Evolutionary conservation across 1,284 basidiomycete genomes (phyloP).

Genomic region (Blastosporella zonata): DNA sequence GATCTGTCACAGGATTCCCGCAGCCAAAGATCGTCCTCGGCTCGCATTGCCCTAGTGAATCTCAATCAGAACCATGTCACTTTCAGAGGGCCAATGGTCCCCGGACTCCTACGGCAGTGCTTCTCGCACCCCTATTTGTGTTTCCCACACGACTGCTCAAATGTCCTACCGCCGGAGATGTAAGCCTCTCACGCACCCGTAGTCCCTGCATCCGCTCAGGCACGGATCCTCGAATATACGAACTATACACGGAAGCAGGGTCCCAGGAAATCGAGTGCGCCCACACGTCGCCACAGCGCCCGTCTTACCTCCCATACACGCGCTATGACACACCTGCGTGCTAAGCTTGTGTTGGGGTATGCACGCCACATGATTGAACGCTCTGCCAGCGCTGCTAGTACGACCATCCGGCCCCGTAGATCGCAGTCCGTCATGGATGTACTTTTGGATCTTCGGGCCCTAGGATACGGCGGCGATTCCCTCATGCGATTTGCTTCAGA

Average conservation of each 20-base stretch:
- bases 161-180: conserved; percentile 11
- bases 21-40: conserved; percentile 21
- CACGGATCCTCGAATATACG: conserved; percentile 2
- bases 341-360: conserved; percentile 25
- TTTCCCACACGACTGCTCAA: conserved; percentile 3
- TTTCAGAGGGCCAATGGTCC: conserved; percentile 2
- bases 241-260: conserved; percentile 4
- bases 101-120: conserved; percentile 8
- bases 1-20: conserved; percentile 17
- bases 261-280: not conserved
- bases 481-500: conserved; percentile 20
- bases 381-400: conserved; percentile 16
- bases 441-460: conserved; percentile 33
- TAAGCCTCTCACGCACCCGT: conserved; percentile 7
- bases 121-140: conserved; percentile 23
- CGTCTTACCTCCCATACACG: not conserved
- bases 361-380: conserved; percentile 26
- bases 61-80: conserved; percentile 2
- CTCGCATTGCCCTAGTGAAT: conserved; percentile 20
- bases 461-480: conserved; percentile 20
- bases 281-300: too few species aligned
- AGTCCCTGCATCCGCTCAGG: not conserved
- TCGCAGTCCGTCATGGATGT: conserved; percentile 37
- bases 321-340: conserved; percentile 12
- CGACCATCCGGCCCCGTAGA: conserved; percentile 21